A percentile compares a stretch with the other conserved stretches of the same genome.
These are phyloP conservation scores for Strobilomyces confusus DNA, from an alignment of 768 basidiomycete genomes.

Conservation along the genomic window DNA sequence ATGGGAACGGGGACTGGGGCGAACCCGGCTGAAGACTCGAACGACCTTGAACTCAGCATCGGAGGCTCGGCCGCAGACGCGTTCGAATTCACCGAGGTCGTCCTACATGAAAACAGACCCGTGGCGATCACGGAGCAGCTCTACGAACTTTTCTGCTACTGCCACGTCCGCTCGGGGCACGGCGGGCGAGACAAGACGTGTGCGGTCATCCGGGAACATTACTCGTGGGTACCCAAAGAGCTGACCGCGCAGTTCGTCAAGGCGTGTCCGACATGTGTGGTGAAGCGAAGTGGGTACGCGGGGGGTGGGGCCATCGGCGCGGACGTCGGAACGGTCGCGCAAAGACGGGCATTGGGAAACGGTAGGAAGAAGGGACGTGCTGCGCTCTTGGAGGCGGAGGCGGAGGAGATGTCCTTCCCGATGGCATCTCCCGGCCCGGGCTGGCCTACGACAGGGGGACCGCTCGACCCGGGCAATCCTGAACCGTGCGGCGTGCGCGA, in stretches of 20 bases:
- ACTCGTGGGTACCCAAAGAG: slow-evolving; percentile 84
- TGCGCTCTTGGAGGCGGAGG: not conserved
- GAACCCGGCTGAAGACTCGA: not conserved
- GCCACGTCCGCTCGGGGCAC: slow-evolving; percentile 61
- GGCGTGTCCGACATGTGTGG: slow-evolving; percentile 71
- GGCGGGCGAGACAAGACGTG: slow-evolving; percentile 80
- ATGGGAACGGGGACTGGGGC: not conserved
- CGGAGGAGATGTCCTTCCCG: not conserved
- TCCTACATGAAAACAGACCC: slow-evolving; percentile 68
- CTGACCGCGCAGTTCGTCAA: slow-evolving; percentile 76
- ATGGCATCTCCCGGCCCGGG: not conserved
- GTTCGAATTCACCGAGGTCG: slow-evolving; percentile 33
- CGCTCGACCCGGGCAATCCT: slow-evolving; percentile 23
- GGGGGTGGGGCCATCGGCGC: slow-evolving; percentile 16
- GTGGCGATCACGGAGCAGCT: slow-evolving; percentile 77
- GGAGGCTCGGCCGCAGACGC: not conserved
- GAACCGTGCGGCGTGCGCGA: slow-evolving; percentile 13
- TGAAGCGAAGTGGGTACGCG: slow-evolving; percentile 39
- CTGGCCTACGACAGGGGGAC: slow-evolving; percentile 26
- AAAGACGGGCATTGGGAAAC: not conserved
- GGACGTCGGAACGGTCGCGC: not conserved
- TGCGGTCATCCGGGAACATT: slow-evolving; percentile 58
- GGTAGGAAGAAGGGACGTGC: not conserved
- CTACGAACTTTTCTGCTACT: slow-evolving; percentile 72
- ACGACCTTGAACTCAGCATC: slow-evolving; percentile 5